Evolutionary conservation across 257 asterid genomes (phyloP).

Genomic region (Fraxinus quadrangulata): DNA sequence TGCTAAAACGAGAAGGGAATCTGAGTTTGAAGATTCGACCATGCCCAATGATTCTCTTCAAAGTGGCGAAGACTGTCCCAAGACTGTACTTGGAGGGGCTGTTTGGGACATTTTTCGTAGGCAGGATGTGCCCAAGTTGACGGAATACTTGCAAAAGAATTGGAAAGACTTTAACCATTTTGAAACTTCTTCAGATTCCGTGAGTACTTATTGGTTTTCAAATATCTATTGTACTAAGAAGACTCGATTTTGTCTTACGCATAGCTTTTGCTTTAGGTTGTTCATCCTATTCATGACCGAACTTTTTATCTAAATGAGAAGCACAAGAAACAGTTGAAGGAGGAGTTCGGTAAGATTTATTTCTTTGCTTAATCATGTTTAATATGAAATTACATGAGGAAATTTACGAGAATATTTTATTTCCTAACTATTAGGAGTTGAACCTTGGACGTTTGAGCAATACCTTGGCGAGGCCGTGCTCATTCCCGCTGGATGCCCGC

Average conservation of each 20-base stretch:
- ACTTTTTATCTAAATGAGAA: slow-evolving; percentile 44
- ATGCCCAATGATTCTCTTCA: slow-evolving; percentile 11
- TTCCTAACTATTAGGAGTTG: slow-evolving; percentile 32
- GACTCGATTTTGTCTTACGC: slow-evolving; percentile 5
- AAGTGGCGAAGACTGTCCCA: slow-evolving; percentile 18
- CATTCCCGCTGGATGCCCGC: slow-evolving; percentile 58
- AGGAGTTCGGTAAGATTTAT: slow-evolving; percentile 41
- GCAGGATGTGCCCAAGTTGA: slow-evolving; percentile 50
- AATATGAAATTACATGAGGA: not conserved
- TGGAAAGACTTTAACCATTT: slow-evolving; percentile 40
- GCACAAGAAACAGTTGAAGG: slow-evolving; percentile 47
- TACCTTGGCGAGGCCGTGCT: slow-evolving; percentile 51
- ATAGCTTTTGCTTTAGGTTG: slow-evolving; percentile 34
- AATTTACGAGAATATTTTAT: not conserved
- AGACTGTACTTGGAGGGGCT: slow-evolving; percentile 38
- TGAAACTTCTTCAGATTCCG: slow-evolving; percentile 34
- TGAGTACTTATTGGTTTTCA: slow-evolving; percentile 23
- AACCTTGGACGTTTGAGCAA: slow-evolving; percentile 56
- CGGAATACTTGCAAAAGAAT: slow-evolving; percentile 40
- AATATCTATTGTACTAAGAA: not conserved
- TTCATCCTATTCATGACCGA: slow-evolving; percentile 54
- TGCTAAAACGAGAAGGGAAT: slow-evolving; percentile 33
- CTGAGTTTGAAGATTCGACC: slow-evolving; percentile 26
- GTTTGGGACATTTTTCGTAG: slow-evolving; percentile 55
- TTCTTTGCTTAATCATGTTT: not conserved